A percentile compares a stretch with the other conserved stretches of the same genome.
Evolutionary conservation across 2,329 filamentous ascomycete species (phyloP).

Genomic region (Neonectria hederae): DNA sequence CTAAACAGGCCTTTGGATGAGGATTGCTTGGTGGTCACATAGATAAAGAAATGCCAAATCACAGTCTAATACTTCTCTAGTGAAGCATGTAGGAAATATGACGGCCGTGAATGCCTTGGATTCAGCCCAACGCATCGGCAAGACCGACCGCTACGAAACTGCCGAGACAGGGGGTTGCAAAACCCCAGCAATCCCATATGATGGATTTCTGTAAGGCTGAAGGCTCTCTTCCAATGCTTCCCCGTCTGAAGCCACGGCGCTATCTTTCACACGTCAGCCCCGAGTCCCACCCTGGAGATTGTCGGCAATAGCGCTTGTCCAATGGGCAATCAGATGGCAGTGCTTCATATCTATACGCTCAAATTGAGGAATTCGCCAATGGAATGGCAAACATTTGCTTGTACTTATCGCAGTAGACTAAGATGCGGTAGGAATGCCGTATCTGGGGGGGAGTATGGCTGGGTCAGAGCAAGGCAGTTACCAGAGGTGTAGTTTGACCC

Average conservation of each 20-base stretch:
- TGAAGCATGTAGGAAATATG: background rate
- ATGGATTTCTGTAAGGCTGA: background rate
- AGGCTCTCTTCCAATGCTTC: background rate
- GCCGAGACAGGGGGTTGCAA: background rate
- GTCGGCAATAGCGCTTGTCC: background rate
- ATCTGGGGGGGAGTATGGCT: conserved; percentile 29
- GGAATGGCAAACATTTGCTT: background rate
- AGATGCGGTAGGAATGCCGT: background rate
- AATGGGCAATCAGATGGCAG: background rate
- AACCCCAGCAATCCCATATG: background rate
- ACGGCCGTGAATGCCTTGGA: background rate
- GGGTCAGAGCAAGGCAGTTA: conserved; percentile 6
- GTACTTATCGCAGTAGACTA: conserved; percentile 31
- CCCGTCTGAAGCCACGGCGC: background rate
- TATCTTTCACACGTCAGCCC: conserved; percentile 5
- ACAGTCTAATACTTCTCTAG: background rate
- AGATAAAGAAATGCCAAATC: too few relatives aligned
- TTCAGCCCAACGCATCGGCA: background rate
- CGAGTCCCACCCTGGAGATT: background rate
- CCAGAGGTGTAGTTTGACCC: background rate
- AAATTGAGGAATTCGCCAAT: too few relatives aligned
- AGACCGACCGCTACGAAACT: background rate
- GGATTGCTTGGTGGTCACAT: too few relatives aligned
- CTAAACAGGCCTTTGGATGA: too few relatives aligned
- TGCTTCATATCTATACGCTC: background rate